Evolutionary conservation across 2,329 filamentous ascomycete genomes (phyloP).

Genomic region (Arthroderma uncinatum): DNA sequence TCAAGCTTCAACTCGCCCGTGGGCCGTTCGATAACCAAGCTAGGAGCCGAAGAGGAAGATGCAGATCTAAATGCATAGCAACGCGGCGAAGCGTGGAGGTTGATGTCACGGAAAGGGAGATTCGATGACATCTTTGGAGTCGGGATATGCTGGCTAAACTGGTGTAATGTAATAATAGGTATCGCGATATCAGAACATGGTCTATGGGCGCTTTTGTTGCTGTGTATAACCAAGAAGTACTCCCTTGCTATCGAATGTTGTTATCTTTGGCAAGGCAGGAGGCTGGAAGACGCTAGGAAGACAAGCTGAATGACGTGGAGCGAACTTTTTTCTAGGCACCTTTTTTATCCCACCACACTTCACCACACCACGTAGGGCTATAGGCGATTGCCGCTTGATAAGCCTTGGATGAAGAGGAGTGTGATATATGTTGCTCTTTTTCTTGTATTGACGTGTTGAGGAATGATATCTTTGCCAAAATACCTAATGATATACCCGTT

Average conservation of each 20-base stretch:
- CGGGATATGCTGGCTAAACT: not conserved
- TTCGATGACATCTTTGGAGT: constrained; percentile 25
- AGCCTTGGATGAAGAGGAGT: not conserved
- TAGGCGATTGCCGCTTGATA: not conserved
- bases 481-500: no score
- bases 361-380: not conserved
- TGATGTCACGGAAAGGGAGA: constrained; percentile 87
- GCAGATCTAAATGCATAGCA: constrained; percentile 96
- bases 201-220: not conserved
- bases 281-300: not conserved
- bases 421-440: no score
- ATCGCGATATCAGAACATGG: not conserved
- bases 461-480: no score
- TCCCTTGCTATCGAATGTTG: not conserved
- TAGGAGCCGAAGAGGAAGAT: constrained; percentile 78
- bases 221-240: not conserved
- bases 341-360: not conserved
- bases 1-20: constrained; percentile 80
- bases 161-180: not conserved
- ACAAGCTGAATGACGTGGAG: not conserved
- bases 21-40: constrained; percentile 79
- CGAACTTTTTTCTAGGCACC: not conserved
- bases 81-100: constrained; percentile 81
- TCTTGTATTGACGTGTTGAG: no score
- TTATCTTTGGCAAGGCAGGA: not conserved